Conservation (phyloP, 768 basidiomycete species). For the Naganishia vishniacii region DNA sequence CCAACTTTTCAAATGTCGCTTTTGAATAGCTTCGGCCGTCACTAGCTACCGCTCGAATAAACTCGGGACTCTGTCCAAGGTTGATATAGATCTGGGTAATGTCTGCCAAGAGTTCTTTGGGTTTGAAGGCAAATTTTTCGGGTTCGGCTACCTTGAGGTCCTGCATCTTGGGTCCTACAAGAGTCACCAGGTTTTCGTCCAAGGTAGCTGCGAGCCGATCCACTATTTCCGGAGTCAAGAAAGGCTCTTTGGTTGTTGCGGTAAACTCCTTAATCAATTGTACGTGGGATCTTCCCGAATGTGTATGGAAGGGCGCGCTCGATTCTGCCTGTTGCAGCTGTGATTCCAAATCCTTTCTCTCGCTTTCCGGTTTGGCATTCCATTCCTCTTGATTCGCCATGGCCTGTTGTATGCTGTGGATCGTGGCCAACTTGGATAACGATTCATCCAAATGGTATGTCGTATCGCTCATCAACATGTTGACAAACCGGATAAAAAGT, state of each 20-base stretch:
- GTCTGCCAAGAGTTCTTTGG: slow-evolving; percentile 72
- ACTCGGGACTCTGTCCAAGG: slow-evolving; percentile 69
- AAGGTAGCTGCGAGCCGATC: slow-evolving; percentile 79
- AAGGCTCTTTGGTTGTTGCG: slow-evolving; percentile 80
- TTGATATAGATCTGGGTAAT: slow-evolving; percentile 87
- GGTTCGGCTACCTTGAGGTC: slow-evolving; percentile 78
- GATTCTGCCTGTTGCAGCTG: slow-evolving; percentile 74
- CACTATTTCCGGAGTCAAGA: slow-evolving; percentile 94
- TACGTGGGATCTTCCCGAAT: slow-evolving; percentile 81
- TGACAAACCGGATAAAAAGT: slow-evolving; percentile 90
- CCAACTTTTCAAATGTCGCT: slow-evolving; percentile 74
- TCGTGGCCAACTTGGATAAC: slow-evolving; percentile 77
- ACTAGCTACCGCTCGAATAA: slow-evolving; percentile 78
- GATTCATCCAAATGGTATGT: slow-evolving; percentile 98
- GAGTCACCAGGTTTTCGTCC: slow-evolving; percentile 82
- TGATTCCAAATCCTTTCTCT: slow-evolving; percentile 77
- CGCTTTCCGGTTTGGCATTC: slow-evolving; percentile 60
- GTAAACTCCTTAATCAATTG: slow-evolving; percentile 86
- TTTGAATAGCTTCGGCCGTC: slow-evolving; percentile 88
- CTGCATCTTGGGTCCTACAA: slow-evolving; percentile 81
- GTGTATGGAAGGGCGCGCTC: slow-evolving; percentile 77
- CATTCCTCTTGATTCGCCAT: slow-evolving; percentile 72
- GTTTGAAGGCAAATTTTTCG: slow-evolving; percentile 84
- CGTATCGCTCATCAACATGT: slow-evolving; percentile 97
- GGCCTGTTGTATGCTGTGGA: slow-evolving; percentile 75